Percentiles rank a stretch among this genome's conserved stretches.
Evolutionary conservation across 2,329 filamentous ascomycete species (phyloP).

Genomic region (Penicillium oxalicum): DNA sequence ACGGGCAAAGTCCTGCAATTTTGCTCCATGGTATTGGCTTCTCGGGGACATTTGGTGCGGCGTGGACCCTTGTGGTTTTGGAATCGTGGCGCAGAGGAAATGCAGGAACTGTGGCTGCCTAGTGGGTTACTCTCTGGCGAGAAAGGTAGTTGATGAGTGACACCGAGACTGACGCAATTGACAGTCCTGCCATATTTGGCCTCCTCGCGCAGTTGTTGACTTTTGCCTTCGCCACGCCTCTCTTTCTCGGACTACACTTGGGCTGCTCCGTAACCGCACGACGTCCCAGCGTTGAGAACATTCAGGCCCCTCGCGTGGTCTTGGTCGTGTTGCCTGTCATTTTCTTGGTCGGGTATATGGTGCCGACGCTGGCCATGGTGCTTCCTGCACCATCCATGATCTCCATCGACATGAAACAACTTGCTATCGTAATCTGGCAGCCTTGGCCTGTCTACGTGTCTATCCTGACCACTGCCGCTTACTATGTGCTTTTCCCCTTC

Average conservation of each 20-base stretch:
- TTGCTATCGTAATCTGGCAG: slow-evolving; percentile 47
- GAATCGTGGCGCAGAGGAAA: slow-evolving; percentile 44
- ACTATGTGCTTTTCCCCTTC: slow-evolving; percentile 21
- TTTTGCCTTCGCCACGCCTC: slow-evolving; percentile 41
- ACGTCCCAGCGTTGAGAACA: slow-evolving; percentile 30
- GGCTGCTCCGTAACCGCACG: slow-evolving; percentile 37
- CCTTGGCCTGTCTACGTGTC: slow-evolving; percentile 46
- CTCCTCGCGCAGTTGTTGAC: slow-evolving; percentile 39
- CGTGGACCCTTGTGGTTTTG: slow-evolving; percentile 41
- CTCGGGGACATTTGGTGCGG: slow-evolving; percentile 37
- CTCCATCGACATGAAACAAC: slow-evolving; percentile 42
- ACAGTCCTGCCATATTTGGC: slow-evolving; percentile 35
- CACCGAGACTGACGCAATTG: too few relatives aligned
- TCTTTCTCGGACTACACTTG: slow-evolving; percentile 42
- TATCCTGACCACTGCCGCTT: slow-evolving; percentile 32
- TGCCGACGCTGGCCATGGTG: slow-evolving; percentile 42
- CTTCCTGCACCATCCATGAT: slow-evolving; percentile 39
- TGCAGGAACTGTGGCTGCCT: slow-evolving; percentile 35
- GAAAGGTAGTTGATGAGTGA: too few relatives aligned
- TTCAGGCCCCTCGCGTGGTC: slow-evolving; percentile 28
- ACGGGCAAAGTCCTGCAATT: slow-evolving; percentile 33
- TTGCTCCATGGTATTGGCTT: slow-evolving; percentile 36
- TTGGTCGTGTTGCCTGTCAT: slow-evolving; percentile 36
- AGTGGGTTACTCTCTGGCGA: slow-evolving; percentile 28
- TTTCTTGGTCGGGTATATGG: slow-evolving; percentile 40